Conservation (phyloP, 1,284 basidiomycete species). For the Bondarzewia mesenterica region DNA sequence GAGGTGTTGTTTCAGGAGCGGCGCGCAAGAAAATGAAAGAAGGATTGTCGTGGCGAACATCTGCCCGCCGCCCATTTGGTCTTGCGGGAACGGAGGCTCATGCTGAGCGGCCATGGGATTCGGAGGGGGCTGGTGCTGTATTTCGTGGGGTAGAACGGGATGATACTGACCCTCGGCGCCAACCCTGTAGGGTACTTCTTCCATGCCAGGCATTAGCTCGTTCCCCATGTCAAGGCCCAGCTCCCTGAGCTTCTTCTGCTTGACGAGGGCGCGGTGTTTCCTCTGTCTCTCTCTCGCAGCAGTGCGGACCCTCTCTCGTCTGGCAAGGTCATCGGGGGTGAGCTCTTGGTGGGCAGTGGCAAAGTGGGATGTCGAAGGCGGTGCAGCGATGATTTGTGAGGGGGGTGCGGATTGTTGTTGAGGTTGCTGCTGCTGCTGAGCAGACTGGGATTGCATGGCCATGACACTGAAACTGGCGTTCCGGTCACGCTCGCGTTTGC, state of each 20-base stretch:
- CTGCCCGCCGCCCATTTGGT: conserved; percentile 45
- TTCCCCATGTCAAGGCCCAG: conserved; percentile 70
- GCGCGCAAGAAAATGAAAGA: conserved; percentile 63
- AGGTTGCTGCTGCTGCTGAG: conserved; percentile 15
- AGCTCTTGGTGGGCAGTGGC: conserved; percentile 31
- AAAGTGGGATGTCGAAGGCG: conserved; percentile 11
- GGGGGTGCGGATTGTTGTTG: conserved; percentile 13
- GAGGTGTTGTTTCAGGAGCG: conserved; percentile 64
- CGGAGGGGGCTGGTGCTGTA: conserved; percentile 19
- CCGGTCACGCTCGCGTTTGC: conserved; percentile 72
- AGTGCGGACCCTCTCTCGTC: conserved; percentile 59
- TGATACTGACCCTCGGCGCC: conserved; percentile 45
- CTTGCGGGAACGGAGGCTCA: conserved; percentile 28
- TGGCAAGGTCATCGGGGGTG: conserved; percentile 52
- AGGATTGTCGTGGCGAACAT: conserved; percentile 67
- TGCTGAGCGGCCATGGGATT: conserved; percentile 17
- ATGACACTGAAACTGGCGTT: conserved; percentile 30
- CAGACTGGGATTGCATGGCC: conserved; percentile 11
- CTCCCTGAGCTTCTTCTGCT: conserved; percentile 68
- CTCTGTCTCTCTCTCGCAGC: conserved; percentile 70
- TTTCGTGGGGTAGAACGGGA: conserved; percentile 45
- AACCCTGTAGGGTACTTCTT: conserved; percentile 54
- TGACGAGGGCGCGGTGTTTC: conserved; percentile 69
- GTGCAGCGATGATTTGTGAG: conserved; percentile 5
- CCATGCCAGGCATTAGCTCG: conserved; percentile 51